A percentile compares a stretch with the other conserved stretches of the same genome.
phyloP scores from a whole-genome alignment of 2,329 filamentous ascomycete genomes.

The Monilinia polystroma region DNA sequence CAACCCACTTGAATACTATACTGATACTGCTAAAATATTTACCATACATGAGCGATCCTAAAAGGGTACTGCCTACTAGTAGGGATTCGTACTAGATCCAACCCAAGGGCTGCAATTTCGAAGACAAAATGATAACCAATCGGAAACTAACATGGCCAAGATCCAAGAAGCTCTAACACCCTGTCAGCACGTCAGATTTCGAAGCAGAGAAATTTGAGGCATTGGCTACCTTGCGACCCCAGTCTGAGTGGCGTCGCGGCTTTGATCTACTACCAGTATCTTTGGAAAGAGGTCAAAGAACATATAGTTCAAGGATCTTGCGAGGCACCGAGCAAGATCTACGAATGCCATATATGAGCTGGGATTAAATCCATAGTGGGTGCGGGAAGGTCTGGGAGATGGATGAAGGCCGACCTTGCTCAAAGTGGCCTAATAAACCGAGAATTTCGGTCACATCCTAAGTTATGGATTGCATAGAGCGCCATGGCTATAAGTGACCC shows the following conservation, averaged over 20 bases:
- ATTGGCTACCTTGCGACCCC: conserved; percentile 20
- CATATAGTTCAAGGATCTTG: conserved; percentile 36
- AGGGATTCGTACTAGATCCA: conserved; percentile 13
- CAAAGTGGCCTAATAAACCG: conserved; percentile 13
- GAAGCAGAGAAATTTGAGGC: neutral
- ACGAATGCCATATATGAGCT: conserved; percentile 24
- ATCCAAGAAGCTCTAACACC: conserved; percentile 2
- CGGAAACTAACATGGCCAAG: neutral
- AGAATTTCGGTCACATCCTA: neutral
- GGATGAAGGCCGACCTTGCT: neutral
- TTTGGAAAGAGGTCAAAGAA: conserved; percentile 36
- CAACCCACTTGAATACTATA: conserved; percentile 7
- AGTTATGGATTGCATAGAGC: neutral
- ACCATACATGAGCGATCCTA: conserved; percentile 8
- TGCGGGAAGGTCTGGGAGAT: conserved; percentile 26
- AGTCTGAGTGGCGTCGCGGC: conserved; percentile 33
- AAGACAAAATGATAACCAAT: conserved; percentile 14
- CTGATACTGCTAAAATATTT: conserved; percentile 5
- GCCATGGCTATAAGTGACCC: neutral
- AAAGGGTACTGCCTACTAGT: conserved; percentile 1
- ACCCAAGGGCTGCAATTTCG: conserved; percentile 16
- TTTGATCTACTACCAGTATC: conserved; percentile 22
- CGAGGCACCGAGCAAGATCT: conserved; percentile 37
- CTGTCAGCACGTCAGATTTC: conserved; percentile 16
- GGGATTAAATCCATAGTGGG: conserved; percentile 17